A percentile compares a stretch with the other conserved stretches of the same genome.
Conservation (phyloP, 2,329 filamentous ascomycete species). For the Stagonosporopsis tanaceti region DNA sequence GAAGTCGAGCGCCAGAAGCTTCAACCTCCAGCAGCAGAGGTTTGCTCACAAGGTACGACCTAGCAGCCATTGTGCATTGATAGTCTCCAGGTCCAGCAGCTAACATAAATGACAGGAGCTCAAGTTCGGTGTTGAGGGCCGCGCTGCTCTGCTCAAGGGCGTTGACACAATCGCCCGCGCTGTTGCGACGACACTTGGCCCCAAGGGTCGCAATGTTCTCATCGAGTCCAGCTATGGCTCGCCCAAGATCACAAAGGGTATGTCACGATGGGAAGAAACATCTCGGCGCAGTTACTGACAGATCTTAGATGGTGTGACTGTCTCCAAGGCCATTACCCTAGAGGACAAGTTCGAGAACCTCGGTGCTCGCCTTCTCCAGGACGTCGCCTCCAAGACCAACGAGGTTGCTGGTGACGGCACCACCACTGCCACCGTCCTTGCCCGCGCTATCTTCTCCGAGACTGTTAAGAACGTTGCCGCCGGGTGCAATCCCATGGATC, state of each 20-base stretch:
- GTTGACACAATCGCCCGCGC: constrained; percentile 97
- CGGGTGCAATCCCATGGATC: constrained; percentile 99
- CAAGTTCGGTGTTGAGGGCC: constrained; percentile 96
- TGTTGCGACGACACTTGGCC: constrained; percentile 93
- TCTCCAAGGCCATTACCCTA: constrained; percentile 80
- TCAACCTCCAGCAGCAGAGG: constrained; percentile 85
- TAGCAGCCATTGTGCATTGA: neutral
- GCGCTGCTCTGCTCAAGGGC: constrained; percentile 87
- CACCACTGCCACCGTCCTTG: constrained; percentile 96
- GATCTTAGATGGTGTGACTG: constrained; percentile 59
- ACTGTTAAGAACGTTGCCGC: constrained; percentile 99
- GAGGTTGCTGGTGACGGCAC: constrained; percentile 98
- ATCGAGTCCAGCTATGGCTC: constrained; percentile 99
- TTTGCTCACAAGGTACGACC: constrained; percentile 92
- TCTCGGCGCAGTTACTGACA: constrained; percentile 24
- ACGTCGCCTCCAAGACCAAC: constrained; percentile 99
- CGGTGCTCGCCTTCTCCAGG: constrained; percentile 92
- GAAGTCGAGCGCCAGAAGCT: constrained; percentile 67
- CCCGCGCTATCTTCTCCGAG: constrained; percentile 98
- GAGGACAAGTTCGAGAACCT: constrained; percentile 99
- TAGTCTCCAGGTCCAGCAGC: constrained; percentile 1
- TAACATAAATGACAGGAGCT: constrained; percentile 71
- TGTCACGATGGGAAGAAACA: constrained; percentile 6
- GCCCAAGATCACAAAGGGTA: constrained; percentile 99
- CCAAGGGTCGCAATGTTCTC: constrained; percentile 97